phyloP scores from a whole-genome alignment of 2,329 filamentous ascomycete genomes.

The Trichoderma endophyticum region DNA sequence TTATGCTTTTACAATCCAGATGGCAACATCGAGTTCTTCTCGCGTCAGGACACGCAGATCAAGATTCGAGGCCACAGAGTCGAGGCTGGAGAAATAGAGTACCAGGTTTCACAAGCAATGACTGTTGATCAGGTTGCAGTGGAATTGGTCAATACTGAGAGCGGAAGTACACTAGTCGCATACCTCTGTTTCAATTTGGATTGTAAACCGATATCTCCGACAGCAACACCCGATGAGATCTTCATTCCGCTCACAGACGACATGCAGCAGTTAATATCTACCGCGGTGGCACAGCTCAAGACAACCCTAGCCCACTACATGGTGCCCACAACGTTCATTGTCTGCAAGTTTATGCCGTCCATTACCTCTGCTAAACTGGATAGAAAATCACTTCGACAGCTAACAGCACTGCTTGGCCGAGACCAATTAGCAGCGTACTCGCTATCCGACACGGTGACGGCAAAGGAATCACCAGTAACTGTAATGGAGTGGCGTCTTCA shows the following conservation, averaged over 20 bases:
- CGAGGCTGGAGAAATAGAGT: conserved; percentile 37
- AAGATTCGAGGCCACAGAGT: conserved; percentile 55
- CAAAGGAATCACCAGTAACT: conserved; percentile 17
- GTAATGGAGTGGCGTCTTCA: conserved; percentile 13
- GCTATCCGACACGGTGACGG: not conserved
- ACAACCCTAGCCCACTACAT: conserved; percentile 21
- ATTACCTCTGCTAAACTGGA: conserved; percentile 19
- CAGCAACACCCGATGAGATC: not conserved
- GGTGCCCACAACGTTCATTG: conserved; percentile 22
- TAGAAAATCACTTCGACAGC: not conserved
- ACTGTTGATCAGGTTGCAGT: not conserved
- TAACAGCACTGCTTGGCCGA: not conserved
- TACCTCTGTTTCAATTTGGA: not conserved
- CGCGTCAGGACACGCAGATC: conserved; percentile 53
- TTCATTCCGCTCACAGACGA: not conserved
- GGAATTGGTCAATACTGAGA: not conserved
- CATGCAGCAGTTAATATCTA: conserved; percentile 11
- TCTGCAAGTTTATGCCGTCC: conserved; percentile 20
- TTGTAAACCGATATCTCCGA: not conserved
- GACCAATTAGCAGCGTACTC: not conserved
- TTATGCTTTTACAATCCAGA: conserved; percentile 39
- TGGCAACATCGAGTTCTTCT: conserved; percentile 40
- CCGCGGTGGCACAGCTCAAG: not conserved
- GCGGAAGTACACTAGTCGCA: not conserved
- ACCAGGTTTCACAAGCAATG: not conserved